Conservation (phyloP, 176 grass and related monocot species). For the Musa troglodytarum region DNA sequence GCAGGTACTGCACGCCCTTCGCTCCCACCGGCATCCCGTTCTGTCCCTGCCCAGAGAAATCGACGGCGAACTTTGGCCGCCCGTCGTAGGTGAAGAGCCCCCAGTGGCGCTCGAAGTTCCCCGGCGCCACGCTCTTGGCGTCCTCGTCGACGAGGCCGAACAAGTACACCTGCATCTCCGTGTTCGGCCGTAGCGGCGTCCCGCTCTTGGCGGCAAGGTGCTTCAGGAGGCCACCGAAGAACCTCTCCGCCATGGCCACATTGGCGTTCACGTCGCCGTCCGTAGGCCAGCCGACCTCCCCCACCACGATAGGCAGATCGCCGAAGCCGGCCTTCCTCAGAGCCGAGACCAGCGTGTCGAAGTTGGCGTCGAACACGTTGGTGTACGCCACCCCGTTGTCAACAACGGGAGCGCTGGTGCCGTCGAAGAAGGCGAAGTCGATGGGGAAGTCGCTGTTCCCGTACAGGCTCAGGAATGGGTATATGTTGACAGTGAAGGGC, state of each 20-base stretch:
- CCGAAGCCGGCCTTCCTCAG: background rate
- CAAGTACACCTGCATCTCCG: background rate
- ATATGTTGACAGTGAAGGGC: slow-evolving; percentile 3
- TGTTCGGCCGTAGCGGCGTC: background rate
- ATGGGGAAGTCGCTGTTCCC: background rate
- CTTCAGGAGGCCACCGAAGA: slow-evolving; percentile 4
- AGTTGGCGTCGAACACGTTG: slow-evolving; percentile 52
- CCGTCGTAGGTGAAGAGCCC: background rate
- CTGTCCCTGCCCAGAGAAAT: background rate
- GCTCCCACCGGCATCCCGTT: background rate
- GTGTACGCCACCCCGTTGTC: slow-evolving; percentile 4
- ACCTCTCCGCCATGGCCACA: background rate
- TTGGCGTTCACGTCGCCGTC: background rate
- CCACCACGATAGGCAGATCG: background rate
- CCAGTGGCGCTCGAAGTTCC: background rate
- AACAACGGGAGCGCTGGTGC: background rate
- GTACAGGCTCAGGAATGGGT: slow-evolving; percentile 5
- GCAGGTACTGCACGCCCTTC: background rate
- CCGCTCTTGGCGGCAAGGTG: background rate
- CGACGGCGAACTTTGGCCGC: background rate
- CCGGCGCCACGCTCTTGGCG: background rate
- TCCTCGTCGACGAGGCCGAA: background rate
- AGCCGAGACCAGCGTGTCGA: slow-evolving; percentile 39
- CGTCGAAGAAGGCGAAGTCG: slow-evolving; percentile 12
- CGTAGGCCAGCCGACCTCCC: slow-evolving; percentile 3